Evolutionary conservation across 495 filamentous ascomycete species (phyloP).

Genomic region (Neurospora sp.): DNA sequence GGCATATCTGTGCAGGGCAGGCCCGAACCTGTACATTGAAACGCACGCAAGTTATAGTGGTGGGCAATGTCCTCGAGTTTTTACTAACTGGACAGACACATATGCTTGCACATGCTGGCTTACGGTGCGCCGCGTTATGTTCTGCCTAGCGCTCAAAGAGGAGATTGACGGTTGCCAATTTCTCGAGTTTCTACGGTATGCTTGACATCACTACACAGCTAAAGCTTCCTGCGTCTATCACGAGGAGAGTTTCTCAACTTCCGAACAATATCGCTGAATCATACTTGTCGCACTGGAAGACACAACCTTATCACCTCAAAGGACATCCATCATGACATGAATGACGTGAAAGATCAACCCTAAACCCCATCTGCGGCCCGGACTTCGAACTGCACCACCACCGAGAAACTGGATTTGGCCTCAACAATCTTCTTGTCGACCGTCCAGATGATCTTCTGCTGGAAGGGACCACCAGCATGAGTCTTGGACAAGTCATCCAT

Average conservation of each 20-base stretch:
- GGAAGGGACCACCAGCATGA: background rate
- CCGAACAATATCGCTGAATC: background rate
- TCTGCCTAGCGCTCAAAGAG: too few species aligned
- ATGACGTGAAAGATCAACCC: background rate
- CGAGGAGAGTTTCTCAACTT: background rate
- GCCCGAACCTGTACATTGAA: too few species aligned
- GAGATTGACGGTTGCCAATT: too few species aligned
- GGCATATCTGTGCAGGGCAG: too few species aligned
- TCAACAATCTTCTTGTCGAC: background rate
- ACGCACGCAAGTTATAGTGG: too few species aligned
- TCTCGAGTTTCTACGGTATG: too few species aligned
- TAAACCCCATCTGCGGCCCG: background rate
- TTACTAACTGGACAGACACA: too few species aligned
- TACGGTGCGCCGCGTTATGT: too few species aligned
- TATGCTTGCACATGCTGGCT: too few species aligned
- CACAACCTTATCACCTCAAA: background rate
- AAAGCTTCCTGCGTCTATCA: background rate
- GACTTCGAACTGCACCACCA: background rate
- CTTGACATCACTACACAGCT: background rate
- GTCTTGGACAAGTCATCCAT: background rate
- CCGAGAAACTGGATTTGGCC: background rate
- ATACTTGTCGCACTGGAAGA: background rate
- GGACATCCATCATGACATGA: background rate
- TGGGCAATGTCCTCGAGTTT: too few species aligned
- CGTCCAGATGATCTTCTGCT: background rate